A percentile compares a stretch with the other conserved stretches of the same genome.
These are phyloP conservation scores for Arthroderma sp. DNA, from an alignment of 2,329 filamentous ascomycete genomes.

Conservation along the genomic window DNA sequence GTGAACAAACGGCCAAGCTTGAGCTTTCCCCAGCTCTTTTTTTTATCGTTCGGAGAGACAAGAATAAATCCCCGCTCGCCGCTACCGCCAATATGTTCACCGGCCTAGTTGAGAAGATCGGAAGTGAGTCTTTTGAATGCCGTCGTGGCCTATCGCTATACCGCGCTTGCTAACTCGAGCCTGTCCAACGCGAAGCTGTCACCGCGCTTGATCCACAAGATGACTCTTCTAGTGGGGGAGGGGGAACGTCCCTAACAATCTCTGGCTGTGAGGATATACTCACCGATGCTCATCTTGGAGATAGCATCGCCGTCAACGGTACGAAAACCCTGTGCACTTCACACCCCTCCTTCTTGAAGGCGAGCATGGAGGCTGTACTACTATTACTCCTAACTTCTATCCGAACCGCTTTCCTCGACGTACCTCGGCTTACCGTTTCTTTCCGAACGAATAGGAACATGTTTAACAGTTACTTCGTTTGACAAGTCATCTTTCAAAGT, in stretches of 20 bases:
- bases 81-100: slow-evolving; percentile 65
- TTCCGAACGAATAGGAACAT: slow-evolving; percentile 47
- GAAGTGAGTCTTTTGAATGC: slow-evolving; percentile 50
- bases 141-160: background rate
- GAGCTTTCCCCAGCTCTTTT: background rate
- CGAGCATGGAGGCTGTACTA: too few species aligned
- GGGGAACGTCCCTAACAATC: slow-evolving; percentile 85
- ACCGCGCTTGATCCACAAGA: slow-evolving; percentile 69
- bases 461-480: slow-evolving; percentile 78
- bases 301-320: slow-evolving; percentile 92
- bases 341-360: too few species aligned
- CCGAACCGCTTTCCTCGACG: background rate
- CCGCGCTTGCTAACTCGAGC: slow-evolving; percentile 3
- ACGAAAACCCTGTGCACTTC: slow-evolving; percentile 2
- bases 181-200: slow-evolving; percentile 42
- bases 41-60: background rate
- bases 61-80: background rate
- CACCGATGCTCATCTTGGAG: slow-evolving; percentile 68
- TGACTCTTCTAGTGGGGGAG: slow-evolving; percentile 53
- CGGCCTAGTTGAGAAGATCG: slow-evolving; percentile 82
- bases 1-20: background rate
- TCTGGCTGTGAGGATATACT: slow-evolving; percentile 63
- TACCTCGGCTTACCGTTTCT: too few species aligned
- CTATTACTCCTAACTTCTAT: too few species aligned
- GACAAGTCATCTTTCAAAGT: slow-evolving; percentile 60